Evolutionary conservation across 257 asterid genomes (phyloP), one percentile per base, ranked within the genome.

Genomic region (Ballota nigra): DNA sequence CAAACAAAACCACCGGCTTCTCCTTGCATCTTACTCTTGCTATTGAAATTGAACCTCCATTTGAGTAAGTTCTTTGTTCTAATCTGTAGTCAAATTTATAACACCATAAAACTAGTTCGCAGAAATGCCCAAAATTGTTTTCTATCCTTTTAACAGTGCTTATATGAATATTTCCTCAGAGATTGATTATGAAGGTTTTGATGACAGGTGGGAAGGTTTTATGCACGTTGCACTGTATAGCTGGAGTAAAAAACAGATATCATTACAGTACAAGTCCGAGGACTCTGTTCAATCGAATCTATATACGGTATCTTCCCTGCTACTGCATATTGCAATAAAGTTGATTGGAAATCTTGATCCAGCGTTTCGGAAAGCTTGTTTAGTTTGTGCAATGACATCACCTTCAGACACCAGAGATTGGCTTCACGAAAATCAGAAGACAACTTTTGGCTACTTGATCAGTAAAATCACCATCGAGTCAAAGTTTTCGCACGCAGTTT

Each of bases 151-250:
- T 22, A 6, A 11, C 22, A 41, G 38, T 68, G 63, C 45, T 24
- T 16, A 51, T n/a, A n/a, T n/a, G n/a, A n/a, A n/a, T 31, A 4
- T 52, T 1, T 74, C 34, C 55, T 41, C 45, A 29, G 69, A 59
- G 52, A 51, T 33, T 70, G 34, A 47, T 47, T 68, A n/a, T 70
- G 31, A 43, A 26, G 69, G 47, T 75, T 70, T 13, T n/a, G 23
- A 4, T 74, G 65, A 62, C 82, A 92, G 98, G 87, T 92, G 98
- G 96, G 98, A 92, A 77, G 97, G 96, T 64, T 89, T 89, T 68
- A 61, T 84, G 71, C 98, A 88, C 13, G 77, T 80, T 53, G 96
- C 94, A 8, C 80, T 89, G 19, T 74, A 78, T 75, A 69, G 56
- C 63, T 92, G 96, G 96, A 61, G 68, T 53, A 71, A 71, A 60